Percentiles rank a stretch among this genome's conserved stretches.
Evolutionary conservation across 352 stramenopile species (phyloP).

Genomic region (Labyrinthula sp.): DNA sequence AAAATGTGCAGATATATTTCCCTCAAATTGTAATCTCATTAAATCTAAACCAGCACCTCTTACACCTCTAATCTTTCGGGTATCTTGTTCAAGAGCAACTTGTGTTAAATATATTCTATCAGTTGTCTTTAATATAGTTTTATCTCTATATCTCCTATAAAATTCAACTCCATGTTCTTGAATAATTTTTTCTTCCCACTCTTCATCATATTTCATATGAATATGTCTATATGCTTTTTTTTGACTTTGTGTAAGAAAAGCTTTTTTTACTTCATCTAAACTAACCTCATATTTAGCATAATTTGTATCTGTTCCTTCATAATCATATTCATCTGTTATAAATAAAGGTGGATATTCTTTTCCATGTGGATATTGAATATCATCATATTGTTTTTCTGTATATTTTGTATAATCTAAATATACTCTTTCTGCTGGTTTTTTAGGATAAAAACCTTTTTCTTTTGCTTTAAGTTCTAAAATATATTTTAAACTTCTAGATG

Average conservation of each 20-base stretch:
- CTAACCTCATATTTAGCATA: conserved; percentile 5
- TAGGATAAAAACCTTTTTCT: conserved; percentile 1
- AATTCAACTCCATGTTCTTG: conserved; percentile 14
- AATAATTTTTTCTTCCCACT: conserved; percentile 18
- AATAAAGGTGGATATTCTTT: no score
- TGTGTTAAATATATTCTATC: conserved; percentile 13
- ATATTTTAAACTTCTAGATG: conserved; percentile 4
- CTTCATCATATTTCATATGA: conserved; percentile 22
- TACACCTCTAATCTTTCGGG: conserved; percentile 8
- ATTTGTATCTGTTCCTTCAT: conserved; percentile 2
- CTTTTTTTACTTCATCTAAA: conserved; percentile 4
- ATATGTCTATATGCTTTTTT: conserved; percentile 12
- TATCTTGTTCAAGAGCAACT: conserved; percentile 1
- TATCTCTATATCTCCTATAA: conserved; percentile 20
- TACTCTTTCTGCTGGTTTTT: conserved; percentile 1
- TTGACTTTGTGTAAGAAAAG: not conserved
- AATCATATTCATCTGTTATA: conserved; percentile 9
- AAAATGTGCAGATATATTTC: no score
- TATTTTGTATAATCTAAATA: conserved; percentile 19
- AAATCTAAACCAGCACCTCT: conserved; percentile 5
- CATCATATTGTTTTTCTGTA: not conserved
- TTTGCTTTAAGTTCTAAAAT: conserved; percentile 8
- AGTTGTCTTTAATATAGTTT: conserved; percentile 12
- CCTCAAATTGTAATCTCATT: no score
- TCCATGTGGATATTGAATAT: conserved; percentile 7